Evolutionary conservation across 345 rosid species (phyloP), one percentile per base, ranked within the genome.

Genomic region (Corchorus capsularis): DNA sequence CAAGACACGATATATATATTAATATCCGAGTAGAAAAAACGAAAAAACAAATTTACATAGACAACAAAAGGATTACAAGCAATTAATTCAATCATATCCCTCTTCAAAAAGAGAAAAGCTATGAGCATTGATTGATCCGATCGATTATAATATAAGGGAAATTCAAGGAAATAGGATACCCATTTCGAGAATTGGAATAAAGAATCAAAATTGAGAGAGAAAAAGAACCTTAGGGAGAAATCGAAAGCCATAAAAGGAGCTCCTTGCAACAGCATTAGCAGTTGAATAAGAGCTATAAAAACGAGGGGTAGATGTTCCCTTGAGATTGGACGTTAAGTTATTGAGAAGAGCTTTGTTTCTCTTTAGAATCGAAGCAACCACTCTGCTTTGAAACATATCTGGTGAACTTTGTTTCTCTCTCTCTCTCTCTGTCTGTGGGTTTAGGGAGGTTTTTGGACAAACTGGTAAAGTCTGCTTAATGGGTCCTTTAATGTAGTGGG

Each of bases 341-440:
- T 76, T 72, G n/a, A 82, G 27, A 14, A 75, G 75, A 54, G 83
- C 83, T 72, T 78, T 86, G 67, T 78, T 88, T 73, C 88, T 86
- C 87, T 77, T 94, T 64, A 90, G 81, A 73, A 84, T 85, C 34
- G 93, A 84, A 43, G 86, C 82, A 37, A 89, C 62, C 63, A 82
- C 83, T 75, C 85, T 73, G 74, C 82, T 63, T 14, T 85, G 85
- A 77, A 82, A 87, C 97, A 92, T 86, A 41, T 76, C 74, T 43
- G 20, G 49, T 3, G 37, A 11, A 11, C 65, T 35, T 6, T 47
- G 27, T 49, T 19, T 78, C 27, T 79, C 67, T 62, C 71, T 67
- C 73, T 71, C 20, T 76, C 66, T 27, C 43, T 27, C 62, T 74
- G 8, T 27, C 43, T 75, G 72, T 32, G 84, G 79, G 72, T 84